These are phyloP conservation scores for Linum usitatissimum DNA, from an alignment of 345 rosid species.

Conservation along the genomic window DNA sequence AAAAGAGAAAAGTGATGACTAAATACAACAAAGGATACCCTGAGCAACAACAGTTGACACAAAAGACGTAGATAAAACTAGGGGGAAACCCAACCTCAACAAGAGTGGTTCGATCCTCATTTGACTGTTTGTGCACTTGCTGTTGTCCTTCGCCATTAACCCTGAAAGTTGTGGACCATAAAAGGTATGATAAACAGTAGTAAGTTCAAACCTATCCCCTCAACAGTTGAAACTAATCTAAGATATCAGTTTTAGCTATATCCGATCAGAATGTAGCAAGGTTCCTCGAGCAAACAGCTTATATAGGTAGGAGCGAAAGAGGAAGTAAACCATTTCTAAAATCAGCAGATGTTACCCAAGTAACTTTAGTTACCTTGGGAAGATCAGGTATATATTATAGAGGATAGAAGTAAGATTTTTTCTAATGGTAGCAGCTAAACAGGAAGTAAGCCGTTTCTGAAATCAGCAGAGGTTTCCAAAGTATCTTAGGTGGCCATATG, in stretches of 20 bases:
- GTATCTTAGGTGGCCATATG: not conserved
- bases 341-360: not conserved
- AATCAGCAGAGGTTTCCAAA: not conserved
- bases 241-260: not conserved
- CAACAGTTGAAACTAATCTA: not conserved
- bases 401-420: not conserved
- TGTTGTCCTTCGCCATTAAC: too few species aligned
- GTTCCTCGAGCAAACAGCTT: not conserved
- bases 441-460: not conserved
- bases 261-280: not conserved
- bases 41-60: not conserved
- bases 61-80: not conserved
- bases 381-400: not conserved
- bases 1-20: not conserved
- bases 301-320: not conserved
- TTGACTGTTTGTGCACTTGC: too few species aligned
- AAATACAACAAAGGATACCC: too few species aligned
- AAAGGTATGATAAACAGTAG: not conserved
- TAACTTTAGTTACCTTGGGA: not conserved
- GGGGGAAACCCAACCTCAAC: not conserved
- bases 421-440: not conserved
- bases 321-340: not conserved
- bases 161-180: too few species aligned
- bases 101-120: too few species aligned
- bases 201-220: not conserved